Evolutionary conservation across 768 basidiomycete genomes (phyloP), one percentile per base, ranked within the genome.

Genomic region (Rhodotorula taiwanensis): DNA sequence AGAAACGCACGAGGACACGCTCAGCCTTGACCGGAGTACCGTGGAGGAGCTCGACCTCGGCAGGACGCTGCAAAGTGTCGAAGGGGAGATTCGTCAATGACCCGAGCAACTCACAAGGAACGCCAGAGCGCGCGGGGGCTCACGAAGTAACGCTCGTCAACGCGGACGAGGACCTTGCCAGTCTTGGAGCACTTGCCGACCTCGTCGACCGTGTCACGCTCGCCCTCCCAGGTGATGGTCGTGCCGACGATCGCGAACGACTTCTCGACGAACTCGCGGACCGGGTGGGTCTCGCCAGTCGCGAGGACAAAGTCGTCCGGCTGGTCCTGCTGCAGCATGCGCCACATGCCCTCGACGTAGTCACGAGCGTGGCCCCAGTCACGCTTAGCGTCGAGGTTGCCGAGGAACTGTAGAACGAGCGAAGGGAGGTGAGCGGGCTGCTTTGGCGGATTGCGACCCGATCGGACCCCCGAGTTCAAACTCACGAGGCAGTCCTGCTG

Each of bases 271-370:
- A 84, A 95, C 77, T 97, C 91, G 60, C 89, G 84, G 31, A 98
- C 93, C 44, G 84, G 84, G 76, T 98, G 93, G 33, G 90, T 97
- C 80, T 98, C 94, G 33, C 91, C 91, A 1, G 91, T 95, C 0
- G 92, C 91, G 50, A 95, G 87, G 56, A 95, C 91, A 72, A 88
- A 98, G 77, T 98, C 93, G 15, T 91, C 84, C 2, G 93, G 79
- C 27, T 72, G 64, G 11, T 84, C 79, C 76, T 94, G 90, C 76
- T 98, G 93, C 49, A 97, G 84, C 84, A 98, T 91, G 73, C 81
- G 81, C 91, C 92, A 95, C 93, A 95, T 95, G 44, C 93, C 93
- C 77, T 97, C 93, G 15, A 95, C 87, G 75, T 94, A 95, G 68
- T 79, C 78, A 39, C 73, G 67, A n/a, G 77, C 92, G 77, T 98